Base-by-base conservation (phyloP, 73 alveolate species). In the Paramecium tetraurelia region DNA sequence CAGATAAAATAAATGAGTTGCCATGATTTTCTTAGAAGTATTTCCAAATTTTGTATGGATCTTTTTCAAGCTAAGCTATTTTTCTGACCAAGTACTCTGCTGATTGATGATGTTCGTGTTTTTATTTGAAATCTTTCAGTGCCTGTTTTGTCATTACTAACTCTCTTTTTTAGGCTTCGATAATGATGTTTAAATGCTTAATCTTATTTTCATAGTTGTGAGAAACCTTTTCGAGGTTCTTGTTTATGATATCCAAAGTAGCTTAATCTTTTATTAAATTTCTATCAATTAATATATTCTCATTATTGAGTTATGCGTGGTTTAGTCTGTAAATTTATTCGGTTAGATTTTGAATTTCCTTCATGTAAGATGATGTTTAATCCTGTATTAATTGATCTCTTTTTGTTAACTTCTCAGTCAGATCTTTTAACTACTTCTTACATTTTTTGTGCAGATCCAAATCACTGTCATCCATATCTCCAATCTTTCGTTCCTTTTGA, bases 21-120 rank as follows among this genome's bases (percentile, higher is more conserved):
- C 84, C 84, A 27, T 63, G 46, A 63, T 31, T 31, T 0, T 63
- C 84, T 63, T 63, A 20, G 31, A 63, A 63, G 31, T 27, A 33
- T 63, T 63, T 63, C 84, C 84, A 63, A 11, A 63, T 63, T 63
- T 63, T 63, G 11, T 63, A 63, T 3, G 84, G 84, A 63, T 63
- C 84, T 63, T 63, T 63, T 27, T 63, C 84, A 6, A 63, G 48
- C 31, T 63, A 41, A 11, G 50, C 84, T 63, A 63, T 31, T 63
- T 63, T 63, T 27, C 84, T 63, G 2, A 63, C 84, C 11, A 63
- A 63, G 31, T 63, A 63, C 31, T 63, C 84, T 27, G 84, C 27
- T 27, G 21, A 63, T 27, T 63, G 27, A 63, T 63, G 84, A 27
- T 63, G 27, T 14, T 63, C 84, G n/a, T 33, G 46, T 63, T 63